Percentiles rank a stretch among this genome's conserved stretches.
phyloP scores from a whole-genome alignment of 2,329 filamentous ascomycete genomes.

The Geosmithia morbida region DNA sequence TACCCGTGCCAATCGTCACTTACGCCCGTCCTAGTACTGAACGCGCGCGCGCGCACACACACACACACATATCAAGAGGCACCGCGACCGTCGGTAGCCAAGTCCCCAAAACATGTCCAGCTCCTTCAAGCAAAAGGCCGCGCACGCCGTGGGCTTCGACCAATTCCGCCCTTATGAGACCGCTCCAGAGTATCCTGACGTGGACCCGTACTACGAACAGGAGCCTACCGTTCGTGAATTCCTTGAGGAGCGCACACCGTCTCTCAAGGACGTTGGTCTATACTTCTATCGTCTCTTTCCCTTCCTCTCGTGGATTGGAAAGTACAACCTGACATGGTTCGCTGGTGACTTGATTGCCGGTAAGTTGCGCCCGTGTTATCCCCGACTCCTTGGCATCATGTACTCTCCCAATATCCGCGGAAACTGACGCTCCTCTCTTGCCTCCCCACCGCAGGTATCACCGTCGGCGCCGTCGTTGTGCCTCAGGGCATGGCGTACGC shows the following conservation, averaged over 20 bases:
- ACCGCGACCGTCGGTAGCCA: neutral
- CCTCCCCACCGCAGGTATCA: conserved; percentile 37
- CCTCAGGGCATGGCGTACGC: conserved; percentile 41
- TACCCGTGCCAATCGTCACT: too few species aligned
- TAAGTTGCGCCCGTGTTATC: conserved; percentile 7
- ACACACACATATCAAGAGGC: neutral
- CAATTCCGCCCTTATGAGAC: conserved; percentile 15
- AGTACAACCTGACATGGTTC: conserved; percentile 33
- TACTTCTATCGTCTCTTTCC: conserved; percentile 30
- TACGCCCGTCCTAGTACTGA: too few species aligned
- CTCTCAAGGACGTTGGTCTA: conserved; percentile 10
- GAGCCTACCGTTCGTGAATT: conserved; percentile 27
- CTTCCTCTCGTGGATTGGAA: conserved; percentile 33
- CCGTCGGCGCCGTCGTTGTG: conserved; percentile 37
- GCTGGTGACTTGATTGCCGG: conserved; percentile 31
- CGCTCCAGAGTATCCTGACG: conserved; percentile 18
- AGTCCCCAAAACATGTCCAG: neutral
- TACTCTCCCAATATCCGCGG: neutral
- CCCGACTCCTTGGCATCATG: neutral
- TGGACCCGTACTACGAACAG: conserved; percentile 22
- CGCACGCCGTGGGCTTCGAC: conserved; percentile 17
- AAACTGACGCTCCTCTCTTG: neutral
- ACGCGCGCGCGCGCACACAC: too few species aligned
- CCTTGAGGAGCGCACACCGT: conserved; percentile 21
- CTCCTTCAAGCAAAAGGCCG: neutral